phyloP scores from a whole-genome alignment of 208 protist genomes.

The Giardia duodenalis region DNA sequence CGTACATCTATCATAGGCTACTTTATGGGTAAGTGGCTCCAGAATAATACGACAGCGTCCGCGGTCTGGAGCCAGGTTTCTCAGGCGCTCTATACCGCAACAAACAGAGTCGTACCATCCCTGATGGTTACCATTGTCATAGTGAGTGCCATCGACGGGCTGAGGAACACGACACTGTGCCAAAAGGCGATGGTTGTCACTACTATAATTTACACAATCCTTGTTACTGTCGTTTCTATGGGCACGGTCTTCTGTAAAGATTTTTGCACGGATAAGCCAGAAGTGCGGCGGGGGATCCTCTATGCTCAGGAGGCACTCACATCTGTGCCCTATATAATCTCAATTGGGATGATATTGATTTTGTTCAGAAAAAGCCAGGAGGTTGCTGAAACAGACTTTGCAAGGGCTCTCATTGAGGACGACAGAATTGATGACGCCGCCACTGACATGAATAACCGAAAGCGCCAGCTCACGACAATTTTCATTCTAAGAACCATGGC shows the following conservation, averaged over 20 bases:
- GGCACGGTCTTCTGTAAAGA: not conserved
- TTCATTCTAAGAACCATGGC: not conserved
- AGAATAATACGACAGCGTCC: not conserved
- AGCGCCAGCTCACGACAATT: not conserved
- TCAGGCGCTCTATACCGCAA: not conserved
- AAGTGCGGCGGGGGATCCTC: not conserved
- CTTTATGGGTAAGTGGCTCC: not conserved
- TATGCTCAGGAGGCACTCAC: not conserved
- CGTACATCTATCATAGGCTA: not conserved
- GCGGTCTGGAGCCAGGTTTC: not conserved
- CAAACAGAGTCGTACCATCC: not conserved
- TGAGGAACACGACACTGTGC: not conserved
- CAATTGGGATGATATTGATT: not conserved
- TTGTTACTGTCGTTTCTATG: not conserved
- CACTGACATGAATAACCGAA: not conserved
- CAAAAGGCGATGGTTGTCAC: not conserved
- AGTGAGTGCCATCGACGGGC: not conserved
- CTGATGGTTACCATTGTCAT: not conserved
- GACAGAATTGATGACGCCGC: not conserved
- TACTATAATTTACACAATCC: not conserved
- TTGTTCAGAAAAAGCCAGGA: not conserved
- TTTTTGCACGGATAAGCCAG: not conserved
- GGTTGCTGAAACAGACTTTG: not conserved
- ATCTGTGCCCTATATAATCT: not conserved
- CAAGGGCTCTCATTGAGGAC: not conserved